A percentile compares a stretch with the other conserved stretches of the same genome.
These are phyloP conservation scores for Trametes punicea DNA, from an alignment of 768 basidiomycete species.

Conservation along the genomic window DNA sequence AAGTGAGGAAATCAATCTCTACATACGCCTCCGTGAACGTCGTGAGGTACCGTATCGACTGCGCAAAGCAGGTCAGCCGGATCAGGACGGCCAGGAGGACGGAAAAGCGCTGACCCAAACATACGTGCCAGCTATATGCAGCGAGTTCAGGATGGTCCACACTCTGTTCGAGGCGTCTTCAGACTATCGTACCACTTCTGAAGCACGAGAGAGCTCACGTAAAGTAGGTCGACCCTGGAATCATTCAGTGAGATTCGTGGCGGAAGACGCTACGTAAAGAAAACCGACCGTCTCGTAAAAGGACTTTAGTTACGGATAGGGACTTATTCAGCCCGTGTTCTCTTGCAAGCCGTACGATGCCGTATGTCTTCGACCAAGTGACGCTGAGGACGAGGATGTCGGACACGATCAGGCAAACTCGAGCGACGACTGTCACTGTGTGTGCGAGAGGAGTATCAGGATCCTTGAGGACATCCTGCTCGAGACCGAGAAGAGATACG, in stretches of 20 bases:
- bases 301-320: not conserved
- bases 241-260: not conserved
- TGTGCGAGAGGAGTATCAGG: too few relatives aligned
- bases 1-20: not conserved
- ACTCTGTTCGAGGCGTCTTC: not conserved
- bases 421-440: not conserved
- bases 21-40: constrained; percentile 9
- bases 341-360: constrained; percentile 6
- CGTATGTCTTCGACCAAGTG: constrained; percentile 14
- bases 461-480: not conserved
- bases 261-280: too few relatives aligned
- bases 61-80: not conserved
- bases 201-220: not conserved
- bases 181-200: too few relatives aligned
- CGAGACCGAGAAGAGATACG: not conserved
- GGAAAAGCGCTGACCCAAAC: not conserved
- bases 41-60: constrained; percentile 5
- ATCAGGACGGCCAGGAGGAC: not conserved
- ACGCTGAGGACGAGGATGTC: constrained; percentile 10
- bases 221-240: constrained; percentile 7
- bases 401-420: constrained; percentile 5
- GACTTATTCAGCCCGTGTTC: not conserved
- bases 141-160: constrained; percentile 9
- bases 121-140: constrained; percentile 11
- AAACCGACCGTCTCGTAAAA: constrained; percentile 8